Conservation (phyloP, 148 eudicot genomes). For the Chenopodium formosanum region DNA sequence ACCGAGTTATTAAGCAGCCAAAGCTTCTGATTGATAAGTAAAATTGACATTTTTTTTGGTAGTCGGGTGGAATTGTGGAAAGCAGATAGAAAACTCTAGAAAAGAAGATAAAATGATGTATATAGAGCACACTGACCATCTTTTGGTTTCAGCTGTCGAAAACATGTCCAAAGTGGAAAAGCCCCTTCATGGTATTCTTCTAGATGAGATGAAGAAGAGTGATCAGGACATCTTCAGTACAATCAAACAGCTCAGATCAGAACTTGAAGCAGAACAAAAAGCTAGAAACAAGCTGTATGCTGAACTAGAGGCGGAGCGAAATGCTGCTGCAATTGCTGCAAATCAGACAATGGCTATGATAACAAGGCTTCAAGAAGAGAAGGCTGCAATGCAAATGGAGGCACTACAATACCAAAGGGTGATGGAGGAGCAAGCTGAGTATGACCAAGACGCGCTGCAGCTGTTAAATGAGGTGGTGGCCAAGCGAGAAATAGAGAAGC, state of each 20-base stretch:
- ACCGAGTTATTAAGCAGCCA: too few species aligned
- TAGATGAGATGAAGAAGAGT: conserved; percentile 40
- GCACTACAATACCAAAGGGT: conserved; percentile 91
- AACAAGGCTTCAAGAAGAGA: conserved; percentile 92
- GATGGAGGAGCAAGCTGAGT: conserved; percentile 97
- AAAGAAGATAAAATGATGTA: conserved; percentile 26
- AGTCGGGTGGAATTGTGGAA: conserved; percentile 29
- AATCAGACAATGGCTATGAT: conserved; percentile 97
- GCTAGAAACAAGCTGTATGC: conserved; percentile 57
- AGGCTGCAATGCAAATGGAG: conserved; percentile 95
- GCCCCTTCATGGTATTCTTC: conserved; percentile 45
- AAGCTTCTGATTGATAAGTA: background rate
- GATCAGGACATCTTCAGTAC: conserved; percentile 32
- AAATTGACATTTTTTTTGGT: background rate
- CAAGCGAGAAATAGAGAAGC: conserved; percentile 76
- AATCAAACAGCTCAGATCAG: conserved; percentile 46
- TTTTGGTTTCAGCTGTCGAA: conserved; percentile 32
- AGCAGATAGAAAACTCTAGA: conserved; percentile 28
- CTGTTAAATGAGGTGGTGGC: conserved; percentile 79
- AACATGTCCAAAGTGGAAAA: conserved; percentile 41
- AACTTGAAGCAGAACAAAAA: conserved; percentile 52
- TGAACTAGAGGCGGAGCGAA: conserved; percentile 91
- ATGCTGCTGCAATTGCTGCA: conserved; percentile 85
- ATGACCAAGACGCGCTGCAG: conserved; percentile 90
- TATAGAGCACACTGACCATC: conserved; percentile 31